phyloP scores from a whole-genome alignment of 2,329 filamentous ascomycete genomes.

The Botrytis elliptica region DNA sequence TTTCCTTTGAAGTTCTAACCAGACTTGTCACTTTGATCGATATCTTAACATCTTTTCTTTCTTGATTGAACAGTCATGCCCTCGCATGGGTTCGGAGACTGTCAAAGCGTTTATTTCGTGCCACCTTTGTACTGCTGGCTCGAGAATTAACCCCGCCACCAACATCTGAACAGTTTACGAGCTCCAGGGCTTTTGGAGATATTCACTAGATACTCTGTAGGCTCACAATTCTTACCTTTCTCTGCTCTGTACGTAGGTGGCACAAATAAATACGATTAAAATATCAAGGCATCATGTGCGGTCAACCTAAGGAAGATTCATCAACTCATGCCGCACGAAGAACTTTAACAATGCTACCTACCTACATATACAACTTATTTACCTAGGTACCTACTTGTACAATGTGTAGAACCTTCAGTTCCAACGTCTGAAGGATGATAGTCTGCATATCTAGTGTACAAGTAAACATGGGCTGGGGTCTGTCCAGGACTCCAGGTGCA shows the following conservation, averaged over 20 bases:
- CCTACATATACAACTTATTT: neutral
- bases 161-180: neutral
- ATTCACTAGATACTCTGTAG: neutral
- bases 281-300: neutral
- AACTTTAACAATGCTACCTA: neutral
- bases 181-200: neutral
- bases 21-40: neutral
- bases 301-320: neutral
- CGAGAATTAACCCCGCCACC: conserved; percentile 10
- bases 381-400: neutral
- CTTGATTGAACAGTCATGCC: neutral
- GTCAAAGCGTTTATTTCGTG: neutral
- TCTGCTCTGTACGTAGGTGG: neutral
- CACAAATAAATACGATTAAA: neutral
- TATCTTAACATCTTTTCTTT: neutral
- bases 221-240: neutral
- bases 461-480: neutral
- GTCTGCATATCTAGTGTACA: neutral
- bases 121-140: neutral
- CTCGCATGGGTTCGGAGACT: neutral
- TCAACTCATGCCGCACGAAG: neutral
- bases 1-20: neutral
- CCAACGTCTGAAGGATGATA: neutral
- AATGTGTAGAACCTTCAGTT: neutral
- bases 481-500: neutral